Base-by-base conservation (phyloP, 2,329 filamentous ascomycete species). In the Pestalotiopsis sp. region DNA sequence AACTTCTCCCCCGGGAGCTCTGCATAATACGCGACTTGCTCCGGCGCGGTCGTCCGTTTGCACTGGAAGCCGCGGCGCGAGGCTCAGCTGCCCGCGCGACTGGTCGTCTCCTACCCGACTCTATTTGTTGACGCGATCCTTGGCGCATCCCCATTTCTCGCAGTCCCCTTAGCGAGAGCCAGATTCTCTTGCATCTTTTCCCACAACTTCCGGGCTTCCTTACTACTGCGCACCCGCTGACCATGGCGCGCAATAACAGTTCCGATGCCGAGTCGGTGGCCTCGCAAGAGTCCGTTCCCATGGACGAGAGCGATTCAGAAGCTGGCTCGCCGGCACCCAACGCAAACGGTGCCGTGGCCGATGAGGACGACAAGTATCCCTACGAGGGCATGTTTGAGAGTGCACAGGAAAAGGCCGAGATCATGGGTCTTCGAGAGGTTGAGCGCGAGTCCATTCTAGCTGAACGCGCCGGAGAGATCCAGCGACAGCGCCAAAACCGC, bases 361-460 rank as follows among this genome's bases (percentile, higher is more conserved):
- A 80, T 27, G 83, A 84, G 62, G 86, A 89, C 64, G 86, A 90
- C 68, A 86, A 88, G 66, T 96, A 97, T 77, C 94, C 95, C 0
- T 88, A 97, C 71, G 96, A 99, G 72, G 95, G 95, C 74, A 91
- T 96, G 76, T 96, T 93, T 79, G 87, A 89, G 74, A 92, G 89
- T 72, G 85, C 90, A 59, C 86, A 89, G 52, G 93, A 96, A 77
- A 95, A 93, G 79, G 87, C 87, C 7, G 86, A 92, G 65, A 96
- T 99, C 71, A 91, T 96, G 87, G 88, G 86, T 68, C 90, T 98
- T 87, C 91, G 94, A 38, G 95, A 98, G 82, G 91, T 98, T 65
- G 91, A 97, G 77, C 92, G 95, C 71, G 96, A 99, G 80, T 90
- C 94, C 77, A 91, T 97, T 59, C 88, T 99, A 6, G 95, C 94